Percentiles rank a stretch among this genome's conserved stretches.
These are phyloP conservation scores for Lepidium aucheri DNA, from an alignment of 345 rosid genomes.

Conservation along the genomic window DNA sequence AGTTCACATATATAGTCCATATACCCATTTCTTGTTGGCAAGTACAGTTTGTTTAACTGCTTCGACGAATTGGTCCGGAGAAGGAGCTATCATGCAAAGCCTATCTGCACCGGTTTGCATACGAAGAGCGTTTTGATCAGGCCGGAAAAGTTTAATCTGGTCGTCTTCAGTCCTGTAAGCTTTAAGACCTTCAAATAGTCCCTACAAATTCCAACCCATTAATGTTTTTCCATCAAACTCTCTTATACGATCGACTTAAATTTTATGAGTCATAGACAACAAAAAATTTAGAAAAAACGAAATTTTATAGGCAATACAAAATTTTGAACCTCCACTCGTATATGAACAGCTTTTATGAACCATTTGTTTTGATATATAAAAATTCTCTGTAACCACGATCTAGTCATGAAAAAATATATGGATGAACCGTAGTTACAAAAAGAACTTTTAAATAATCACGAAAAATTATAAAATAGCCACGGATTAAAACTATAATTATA, in stretches of 20 bases:
- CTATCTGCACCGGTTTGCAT: constrained; percentile 53
- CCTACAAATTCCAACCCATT: constrained; percentile 18
- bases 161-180: constrained; percentile 51
- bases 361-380: too few relatives aligned
- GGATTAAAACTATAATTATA: too few relatives aligned
- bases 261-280: too few relatives aligned
- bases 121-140: constrained; percentile 43
- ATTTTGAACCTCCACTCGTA: too few relatives aligned
- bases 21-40: constrained; percentile 50
- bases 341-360: too few relatives aligned
- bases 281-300: too few relatives aligned
- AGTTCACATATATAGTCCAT: not conserved
- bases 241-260: not conserved
- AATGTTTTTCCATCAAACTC: not conserved
- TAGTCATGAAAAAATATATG: too few relatives aligned
- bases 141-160: constrained; percentile 40
- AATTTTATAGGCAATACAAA: too few relatives aligned
- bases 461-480: too few relatives aligned
- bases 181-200: constrained; percentile 51
- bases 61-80: constrained; percentile 39
- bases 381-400: too few relatives aligned
- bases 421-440: too few relatives aligned
- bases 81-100: constrained; percentile 49
- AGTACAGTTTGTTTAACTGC: constrained; percentile 39
- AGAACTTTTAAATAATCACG: too few relatives aligned